Conservation (phyloP, 2,329 filamentous ascomycete species). For the Scopulariopsis brevicaulis region DNA sequence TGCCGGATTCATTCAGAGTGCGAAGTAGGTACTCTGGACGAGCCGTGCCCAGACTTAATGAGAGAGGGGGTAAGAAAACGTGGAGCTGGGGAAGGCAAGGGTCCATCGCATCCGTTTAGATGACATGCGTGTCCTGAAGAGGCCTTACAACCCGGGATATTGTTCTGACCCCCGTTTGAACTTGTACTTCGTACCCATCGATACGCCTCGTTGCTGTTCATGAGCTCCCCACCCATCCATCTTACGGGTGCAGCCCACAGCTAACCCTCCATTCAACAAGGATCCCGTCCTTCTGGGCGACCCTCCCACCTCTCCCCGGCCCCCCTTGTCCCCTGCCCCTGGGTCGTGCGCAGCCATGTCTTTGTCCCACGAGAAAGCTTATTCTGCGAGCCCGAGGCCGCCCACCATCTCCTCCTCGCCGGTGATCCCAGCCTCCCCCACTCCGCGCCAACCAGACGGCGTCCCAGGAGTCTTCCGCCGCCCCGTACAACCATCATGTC, state of each 20-base stretch:
- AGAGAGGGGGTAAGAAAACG: no score
- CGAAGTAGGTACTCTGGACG: no score
- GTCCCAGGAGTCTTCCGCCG: not conserved
- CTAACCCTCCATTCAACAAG: not conserved
- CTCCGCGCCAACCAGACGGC: not conserved
- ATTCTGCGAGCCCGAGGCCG: not conserved
- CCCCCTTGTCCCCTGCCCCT: not conserved
- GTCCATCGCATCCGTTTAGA: not conserved
- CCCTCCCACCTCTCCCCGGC: not conserved
- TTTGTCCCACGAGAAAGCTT: not conserved
- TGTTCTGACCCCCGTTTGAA: not conserved
- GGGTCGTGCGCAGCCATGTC: not conserved
- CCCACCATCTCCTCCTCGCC: not conserved
- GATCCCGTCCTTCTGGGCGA: not conserved
- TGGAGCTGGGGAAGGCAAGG: no score
- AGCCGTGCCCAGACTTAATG: no score
- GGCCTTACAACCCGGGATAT: not conserved
- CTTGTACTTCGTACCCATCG: not conserved
- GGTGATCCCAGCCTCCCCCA: not conserved
- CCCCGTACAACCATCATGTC: not conserved
- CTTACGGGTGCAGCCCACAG: not conserved
- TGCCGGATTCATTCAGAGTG: no score
- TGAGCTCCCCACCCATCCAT: conserved; percentile 3
- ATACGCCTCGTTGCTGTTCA: not conserved
- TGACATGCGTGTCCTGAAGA: not conserved